Evolutionary conservation across 2,329 filamentous ascomycete genomes (phyloP).

Genomic region (Ophiostoma sp.): DNA sequence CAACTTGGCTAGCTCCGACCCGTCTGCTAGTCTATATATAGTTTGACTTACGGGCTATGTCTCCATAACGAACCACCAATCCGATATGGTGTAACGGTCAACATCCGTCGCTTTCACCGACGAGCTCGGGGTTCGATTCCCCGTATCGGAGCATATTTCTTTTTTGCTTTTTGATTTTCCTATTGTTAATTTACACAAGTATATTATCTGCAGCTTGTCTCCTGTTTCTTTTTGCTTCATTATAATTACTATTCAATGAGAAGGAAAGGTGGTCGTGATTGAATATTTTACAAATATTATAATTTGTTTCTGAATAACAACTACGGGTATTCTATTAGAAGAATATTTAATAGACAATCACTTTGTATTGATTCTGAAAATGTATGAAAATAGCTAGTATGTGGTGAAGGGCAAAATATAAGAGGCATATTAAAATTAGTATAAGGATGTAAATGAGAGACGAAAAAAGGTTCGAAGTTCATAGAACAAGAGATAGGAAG

Average conservation of each 20-base stretch:
- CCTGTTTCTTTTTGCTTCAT: not conserved
- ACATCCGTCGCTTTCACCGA: conserved; percentile 11
- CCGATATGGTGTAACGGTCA: conserved; percentile 16
- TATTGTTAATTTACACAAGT: not conserved
- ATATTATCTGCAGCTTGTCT: not conserved
- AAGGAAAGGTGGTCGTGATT: too few species aligned
- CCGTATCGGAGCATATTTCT: conserved; percentile 6
- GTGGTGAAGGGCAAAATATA: too few species aligned
- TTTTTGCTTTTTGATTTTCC: conserved; percentile 4
- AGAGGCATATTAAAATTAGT: too few species aligned
- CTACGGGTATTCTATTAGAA: too few species aligned
- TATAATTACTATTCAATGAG: not conserved
- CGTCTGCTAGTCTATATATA: not conserved
- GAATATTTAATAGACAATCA: too few species aligned
- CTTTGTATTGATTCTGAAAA: too few species aligned
- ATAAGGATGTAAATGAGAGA: too few species aligned
- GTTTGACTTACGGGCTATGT: not conserved
- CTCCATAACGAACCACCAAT: not conserved
- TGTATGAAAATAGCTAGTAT: too few species aligned
- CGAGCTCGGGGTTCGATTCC: conserved; percentile 13
- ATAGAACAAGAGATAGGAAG: too few species aligned
- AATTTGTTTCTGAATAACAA: too few species aligned
- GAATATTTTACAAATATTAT: too few species aligned
- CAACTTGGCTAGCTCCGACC: too few species aligned
- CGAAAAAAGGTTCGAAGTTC: not conserved